Evolutionary conservation across 2,329 filamentous ascomycete species (phyloP).

Genomic region (Talaromyces sp.): DNA sequence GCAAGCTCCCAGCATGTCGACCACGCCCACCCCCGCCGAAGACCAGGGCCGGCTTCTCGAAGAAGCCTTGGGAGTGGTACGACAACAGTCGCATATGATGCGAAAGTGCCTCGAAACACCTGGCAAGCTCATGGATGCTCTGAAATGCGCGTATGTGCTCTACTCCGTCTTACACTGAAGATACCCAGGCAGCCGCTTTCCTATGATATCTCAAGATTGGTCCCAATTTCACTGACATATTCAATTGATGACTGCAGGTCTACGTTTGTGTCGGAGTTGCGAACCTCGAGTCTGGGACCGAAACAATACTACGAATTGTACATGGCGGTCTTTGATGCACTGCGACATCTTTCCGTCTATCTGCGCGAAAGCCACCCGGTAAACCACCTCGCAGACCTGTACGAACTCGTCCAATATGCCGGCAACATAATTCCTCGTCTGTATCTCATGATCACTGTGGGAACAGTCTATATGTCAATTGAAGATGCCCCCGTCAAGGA

Average conservation of each 20-base stretch:
- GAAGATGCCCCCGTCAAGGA: constrained; percentile 98
- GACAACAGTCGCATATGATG: constrained; percentile 96
- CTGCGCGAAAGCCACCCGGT: constrained; percentile 95
- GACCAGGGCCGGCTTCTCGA: constrained; percentile 91
- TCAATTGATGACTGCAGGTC: constrained; percentile 59
- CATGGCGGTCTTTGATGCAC: constrained; percentile 97
- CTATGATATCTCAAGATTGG: not conserved
- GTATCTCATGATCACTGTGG: constrained; percentile 99
- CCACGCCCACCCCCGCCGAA: constrained; percentile 62
- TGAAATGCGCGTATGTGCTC: constrained; percentile 89
- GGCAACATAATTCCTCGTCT: constrained; percentile 95
- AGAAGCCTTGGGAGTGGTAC: constrained; percentile 92
- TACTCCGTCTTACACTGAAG: not conserved
- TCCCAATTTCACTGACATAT: not conserved
- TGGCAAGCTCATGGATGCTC: constrained; percentile 98
- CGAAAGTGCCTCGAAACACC: constrained; percentile 95
- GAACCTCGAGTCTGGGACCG: constrained; percentile 93
- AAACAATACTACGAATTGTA: constrained; percentile 99
- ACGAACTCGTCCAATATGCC: constrained; percentile 96
- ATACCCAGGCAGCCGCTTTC: constrained; percentile 27
- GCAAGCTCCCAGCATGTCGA: constrained; percentile 43
- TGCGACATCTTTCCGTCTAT: constrained; percentile 94
- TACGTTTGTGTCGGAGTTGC: constrained; percentile 95
- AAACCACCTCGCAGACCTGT: constrained; percentile 95
- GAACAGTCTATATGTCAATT: constrained; percentile 98